Evolutionary conservation across 139 green algal species (phyloP), one percentile per base, ranked within the genome.

Genomic region (Asterochloris erici): DNA sequence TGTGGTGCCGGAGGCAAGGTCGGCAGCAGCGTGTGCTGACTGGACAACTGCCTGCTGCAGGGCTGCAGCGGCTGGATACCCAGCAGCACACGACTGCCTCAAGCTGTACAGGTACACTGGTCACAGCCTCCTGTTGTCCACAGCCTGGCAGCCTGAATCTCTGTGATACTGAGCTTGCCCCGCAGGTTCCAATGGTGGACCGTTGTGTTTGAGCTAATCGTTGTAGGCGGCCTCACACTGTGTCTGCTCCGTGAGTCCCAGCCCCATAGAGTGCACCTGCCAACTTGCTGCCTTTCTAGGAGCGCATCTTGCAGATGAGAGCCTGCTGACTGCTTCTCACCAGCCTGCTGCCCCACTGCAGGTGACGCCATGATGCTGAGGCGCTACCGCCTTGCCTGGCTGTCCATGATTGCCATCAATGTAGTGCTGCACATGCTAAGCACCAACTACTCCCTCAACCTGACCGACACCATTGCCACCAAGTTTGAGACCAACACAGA

Each of bases 361-460:
- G 74, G 60, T 70, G 76, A 80, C 60, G 76, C 76, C 23, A 80
- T 70, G 17, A 62, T 62, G 12, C 68, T 80, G 54, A 80, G 76
- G 24, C 61, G 76, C 23, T 80, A 60, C 76, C 76, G 76, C 19
- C 60, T 80, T 16, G 47, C 76, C 23, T 80, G 68, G 12, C 0
- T 80, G 60, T 61, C 60, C 1, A 13, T 80, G 54, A 60, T 80
- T 61, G 76, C 54, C 54, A 80, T 80, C 60, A 70, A 62, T 14
- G 60, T 62, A 13, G 61, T 80, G 14, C 76, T 80, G 0, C 76
- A 80, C 76, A 80, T 80, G 60, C 47, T 80, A 14, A 26, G 60
- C 60, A 68, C 76, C 76, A 80, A 80, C 76, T 70, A 62, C 76
- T 70, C 76, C 23, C 60, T 70, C 60, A 80, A 80, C 61, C 60